phyloP scores from a whole-genome alignment of 1,284 basidiomycete species.

The Kwoniella shivajii region DNA sequence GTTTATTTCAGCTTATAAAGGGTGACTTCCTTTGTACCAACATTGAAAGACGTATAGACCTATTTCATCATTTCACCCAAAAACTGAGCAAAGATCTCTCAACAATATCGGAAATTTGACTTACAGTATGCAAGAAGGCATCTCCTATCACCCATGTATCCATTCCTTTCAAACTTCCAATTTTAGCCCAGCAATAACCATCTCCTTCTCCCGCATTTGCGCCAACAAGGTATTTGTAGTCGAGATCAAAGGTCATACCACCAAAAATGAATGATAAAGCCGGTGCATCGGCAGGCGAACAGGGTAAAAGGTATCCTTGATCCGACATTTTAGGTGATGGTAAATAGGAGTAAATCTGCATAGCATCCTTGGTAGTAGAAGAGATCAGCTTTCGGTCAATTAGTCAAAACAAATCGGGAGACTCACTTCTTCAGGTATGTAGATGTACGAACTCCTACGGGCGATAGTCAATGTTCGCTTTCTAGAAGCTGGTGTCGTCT shows the following conservation, averaged over 20 bases:
- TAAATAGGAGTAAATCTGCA: conserved; percentile 2
- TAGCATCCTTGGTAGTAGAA: background rate
- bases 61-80: background rate
- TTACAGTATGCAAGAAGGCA: conserved; percentile 12
- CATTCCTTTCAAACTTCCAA: conserved; percentile 5
- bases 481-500: background rate
- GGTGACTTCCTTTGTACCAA: conserved; percentile 10
- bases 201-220: background rate
- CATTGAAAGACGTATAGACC: conserved; percentile 13
- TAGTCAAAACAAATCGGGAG: background rate
- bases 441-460: conserved; percentile 11
- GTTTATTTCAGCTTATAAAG: conserved; percentile 10
- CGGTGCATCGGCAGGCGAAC: background rate
- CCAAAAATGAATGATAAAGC: conserved; percentile 4
- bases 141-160: conserved; percentile 13
- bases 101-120: background rate
- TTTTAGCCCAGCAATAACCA: conserved; percentile 13
- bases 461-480: background rate
- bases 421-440: conserved; percentile 9
- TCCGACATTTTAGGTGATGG: conserved; percentile 1
- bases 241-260: conserved; percentile 5
- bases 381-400: background rate
- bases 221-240: conserved; percentile 10
- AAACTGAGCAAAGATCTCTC: background rate
- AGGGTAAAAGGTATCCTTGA: conserved; percentile 11